Evolutionary conservation across 768 basidiomycete genomes (phyloP).

Genomic region (Suillus paluster): DNA sequence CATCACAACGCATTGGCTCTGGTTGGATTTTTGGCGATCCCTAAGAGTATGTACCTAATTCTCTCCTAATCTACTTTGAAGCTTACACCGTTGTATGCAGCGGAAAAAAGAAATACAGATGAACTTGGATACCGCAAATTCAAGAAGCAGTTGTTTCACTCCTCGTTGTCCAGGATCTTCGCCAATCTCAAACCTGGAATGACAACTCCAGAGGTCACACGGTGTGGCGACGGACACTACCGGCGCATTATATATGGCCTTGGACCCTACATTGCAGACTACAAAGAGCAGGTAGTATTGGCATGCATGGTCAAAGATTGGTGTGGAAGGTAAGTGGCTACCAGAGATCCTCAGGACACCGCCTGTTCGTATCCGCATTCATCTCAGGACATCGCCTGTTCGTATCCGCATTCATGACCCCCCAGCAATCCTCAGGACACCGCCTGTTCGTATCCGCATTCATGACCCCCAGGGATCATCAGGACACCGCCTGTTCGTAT

Average conservation of each 20-base stretch:
- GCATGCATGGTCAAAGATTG: conserved; percentile 40
- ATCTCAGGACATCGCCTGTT: conserved; percentile 79
- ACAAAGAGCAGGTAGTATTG: conserved; percentile 43
- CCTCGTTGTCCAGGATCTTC: conserved; percentile 28
- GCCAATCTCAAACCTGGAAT: conserved; percentile 28
- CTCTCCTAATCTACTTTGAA: neutral
- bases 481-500: too few relatives aligned
- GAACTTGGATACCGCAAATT: conserved; percentile 35
- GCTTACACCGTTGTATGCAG: conserved; percentile 7
- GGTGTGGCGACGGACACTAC: conserved; percentile 37
- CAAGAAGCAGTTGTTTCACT: conserved; percentile 35
- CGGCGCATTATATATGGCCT: conserved; percentile 35
- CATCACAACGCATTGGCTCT: conserved; percentile 21
- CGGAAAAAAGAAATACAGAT: conserved; percentile 16
- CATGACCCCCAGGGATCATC: conserved; percentile 41
- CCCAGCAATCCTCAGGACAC: conserved; percentile 73
- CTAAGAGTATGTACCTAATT: conserved; percentile 26
- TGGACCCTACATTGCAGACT: conserved; percentile 45
- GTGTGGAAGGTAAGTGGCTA: conserved; percentile 38
- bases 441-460: conserved; percentile 72
- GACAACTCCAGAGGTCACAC: conserved; percentile 26
- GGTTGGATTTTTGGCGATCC: conserved; percentile 29
- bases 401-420: conserved; percentile 69
- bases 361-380: conserved; percentile 71
- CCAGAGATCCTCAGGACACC: conserved; percentile 61